A percentile compares a stretch with the other conserved stretches of the same genome.
These are phyloP conservation scores for Rhynchospora breviuscula DNA, from an alignment of 176 grass and related monocot genomes.

Conservation along the genomic window DNA sequence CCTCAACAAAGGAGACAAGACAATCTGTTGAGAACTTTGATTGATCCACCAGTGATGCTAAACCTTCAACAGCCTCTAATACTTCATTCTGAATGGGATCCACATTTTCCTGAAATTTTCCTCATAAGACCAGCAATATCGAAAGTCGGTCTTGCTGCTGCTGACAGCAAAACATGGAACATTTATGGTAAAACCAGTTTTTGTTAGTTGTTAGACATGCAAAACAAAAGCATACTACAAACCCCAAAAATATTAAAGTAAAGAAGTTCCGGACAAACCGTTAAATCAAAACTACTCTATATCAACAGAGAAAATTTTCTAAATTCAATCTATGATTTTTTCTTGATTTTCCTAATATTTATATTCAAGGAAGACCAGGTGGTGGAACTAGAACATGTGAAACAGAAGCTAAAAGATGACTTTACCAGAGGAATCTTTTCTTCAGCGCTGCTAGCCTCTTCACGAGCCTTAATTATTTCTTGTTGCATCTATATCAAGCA, in stretches of 20 bases:
- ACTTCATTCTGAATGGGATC: conserved; percentile 21
- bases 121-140: conserved; percentile 22
- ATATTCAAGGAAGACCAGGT: not conserved
- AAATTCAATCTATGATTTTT: not conserved
- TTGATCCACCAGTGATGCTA: conserved; percentile 44
- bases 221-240: conserved; percentile 22
- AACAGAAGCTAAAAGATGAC: conserved; percentile 26
- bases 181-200: not conserved
- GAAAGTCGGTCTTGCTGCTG: not conserved
- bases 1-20: conserved; percentile 59
- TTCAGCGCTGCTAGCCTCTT: conserved; percentile 46
- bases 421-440: conserved; percentile 38
- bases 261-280: conserved; percentile 21
- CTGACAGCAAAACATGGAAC: not conserved
- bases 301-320: not conserved
- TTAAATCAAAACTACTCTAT: conserved; percentile 8
- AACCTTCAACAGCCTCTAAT: conserved; percentile 33
- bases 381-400: not conserved
- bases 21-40: conserved; percentile 44
- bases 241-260: conserved; percentile 8
- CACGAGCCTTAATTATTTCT: conserved; percentile 44
- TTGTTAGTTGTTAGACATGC: not conserved
- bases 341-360: not conserved
- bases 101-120: conserved; percentile 42
- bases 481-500: conserved; percentile 49